Evolutionary conservation across 495 filamentous ascomycete species (phyloP).

Genomic region (Trichoderma parareesei): DNA sequence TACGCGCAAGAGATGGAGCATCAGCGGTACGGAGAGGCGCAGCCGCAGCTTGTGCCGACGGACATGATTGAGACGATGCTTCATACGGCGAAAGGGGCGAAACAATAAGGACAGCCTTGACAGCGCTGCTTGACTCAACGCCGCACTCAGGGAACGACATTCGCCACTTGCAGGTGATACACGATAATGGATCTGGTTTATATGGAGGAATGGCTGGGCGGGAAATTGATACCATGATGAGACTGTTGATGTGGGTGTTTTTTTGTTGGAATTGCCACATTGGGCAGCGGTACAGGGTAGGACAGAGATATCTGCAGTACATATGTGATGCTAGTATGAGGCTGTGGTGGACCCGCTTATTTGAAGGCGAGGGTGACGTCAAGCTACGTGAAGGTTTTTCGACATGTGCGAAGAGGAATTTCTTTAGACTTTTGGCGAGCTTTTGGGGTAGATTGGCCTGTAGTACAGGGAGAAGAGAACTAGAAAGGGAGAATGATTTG

Average conservation of each 20-base stretch:
- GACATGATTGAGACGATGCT: slow-evolving; percentile 6
- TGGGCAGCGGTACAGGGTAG: neutral
- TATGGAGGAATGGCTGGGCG: neutral
- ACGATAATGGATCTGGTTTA: neutral
- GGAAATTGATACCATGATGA: neutral
- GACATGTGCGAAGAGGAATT: neutral
- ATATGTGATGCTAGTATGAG: too few relatives aligned
- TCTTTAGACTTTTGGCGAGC: neutral
- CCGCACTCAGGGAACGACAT: neutral
- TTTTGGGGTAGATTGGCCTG: neutral
- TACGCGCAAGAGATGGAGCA: neutral
- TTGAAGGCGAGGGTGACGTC: neutral
- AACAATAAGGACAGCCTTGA: neutral
- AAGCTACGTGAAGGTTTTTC: neutral
- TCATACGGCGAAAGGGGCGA: neutral
- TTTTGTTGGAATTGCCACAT: neutral
- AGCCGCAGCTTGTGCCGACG: slow-evolving; percentile 4
- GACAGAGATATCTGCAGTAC: neutral
- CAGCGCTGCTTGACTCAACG: neutral
- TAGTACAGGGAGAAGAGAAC: neutral
- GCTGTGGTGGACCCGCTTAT: neutral
- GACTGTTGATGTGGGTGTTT: neutral
- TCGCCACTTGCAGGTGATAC: neutral
- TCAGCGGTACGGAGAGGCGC: slow-evolving; percentile 5
- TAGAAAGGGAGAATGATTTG: neutral